Base-by-base conservation (phyloP, 1,284 basidiomycete species). In the Kwoniella shivajii region DNA sequence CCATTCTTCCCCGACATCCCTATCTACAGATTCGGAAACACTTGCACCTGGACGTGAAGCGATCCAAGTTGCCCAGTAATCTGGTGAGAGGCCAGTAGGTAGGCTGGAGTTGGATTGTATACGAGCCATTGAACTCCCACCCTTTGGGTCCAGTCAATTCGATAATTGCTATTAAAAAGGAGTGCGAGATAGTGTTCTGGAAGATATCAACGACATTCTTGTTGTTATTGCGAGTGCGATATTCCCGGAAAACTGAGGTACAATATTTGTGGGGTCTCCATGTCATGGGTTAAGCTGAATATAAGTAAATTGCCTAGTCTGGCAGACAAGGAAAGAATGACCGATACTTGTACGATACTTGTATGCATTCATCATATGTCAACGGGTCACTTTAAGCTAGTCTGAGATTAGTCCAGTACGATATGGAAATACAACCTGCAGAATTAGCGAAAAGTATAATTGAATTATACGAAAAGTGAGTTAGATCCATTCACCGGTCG, bases 1-100 rank as follows among this genome's bases (percentile, higher is more conserved):
- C 44, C 89, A 80, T 39, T 85, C 84, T 76, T 96, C 92, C 56
- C 92, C 89, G 6, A 84, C 80, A 39, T 54, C 33, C 6, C 36
- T 37, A 65, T 89, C 63, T 0, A 74, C 63, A 22, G 58, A 60
- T 39, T 65, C 66, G 3, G 55, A 42, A 10, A 69, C 67, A 18
- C 54, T 60, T 27, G 48, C 51, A 6, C 58, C 61, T 16, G 26
- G 37, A 30, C 52, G 50, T 29, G 41, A 24, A 4, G 57, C 50
- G 6, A 22, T 27, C 64, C 65, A 72, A 27, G 62, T 58, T 6
- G 64, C 59, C 70, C 70, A 74, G 50, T 65, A 74, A 10, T 39
- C 29, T 1, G 63, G 4, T 0, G 65, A 67, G 1, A 74, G 63
- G 4, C 36, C 38, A 10, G 16, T 29, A 6, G 53, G 53, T 27